These are phyloP conservation scores for Boletellus emodensis DNA, from an alignment of 768 basidiomycete species.

Conservation along the genomic window DNA sequence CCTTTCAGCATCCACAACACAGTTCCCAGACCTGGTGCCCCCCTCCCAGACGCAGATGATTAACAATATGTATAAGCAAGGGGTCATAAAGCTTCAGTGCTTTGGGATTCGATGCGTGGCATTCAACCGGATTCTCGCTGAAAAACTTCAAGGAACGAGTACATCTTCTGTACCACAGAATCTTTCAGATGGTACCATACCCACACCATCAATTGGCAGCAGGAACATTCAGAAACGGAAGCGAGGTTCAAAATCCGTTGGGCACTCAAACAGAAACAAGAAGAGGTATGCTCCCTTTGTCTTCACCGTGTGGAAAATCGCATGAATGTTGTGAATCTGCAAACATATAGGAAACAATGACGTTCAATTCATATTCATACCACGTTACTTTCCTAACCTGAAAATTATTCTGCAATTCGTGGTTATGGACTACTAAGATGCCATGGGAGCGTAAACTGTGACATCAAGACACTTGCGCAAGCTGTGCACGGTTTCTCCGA, in stretches of 20 bases:
- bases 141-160: slow-evolving; percentile 8
- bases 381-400: neutral
- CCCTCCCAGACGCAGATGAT: slow-evolving; percentile 25
- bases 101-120: slow-evolving; percentile 23
- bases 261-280: slow-evolving; percentile 3
- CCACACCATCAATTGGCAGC: neutral
- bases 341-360: slow-evolving; percentile 10
- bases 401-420: neutral
- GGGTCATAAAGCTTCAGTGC: slow-evolving; percentile 27
- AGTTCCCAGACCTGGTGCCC: slow-evolving; percentile 21
- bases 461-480: slow-evolving; percentile 68
- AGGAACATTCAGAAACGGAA: slow-evolving; percentile 12
- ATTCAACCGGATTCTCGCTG: slow-evolving; percentile 13
- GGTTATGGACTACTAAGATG: slow-evolving; percentile 3
- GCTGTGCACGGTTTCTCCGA: slow-evolving; percentile 50
- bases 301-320: no score
- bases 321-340: neutral
- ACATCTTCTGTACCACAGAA: neutral
- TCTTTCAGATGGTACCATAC: neutral
- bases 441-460: slow-evolving; percentile 36
- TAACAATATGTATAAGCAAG: slow-evolving; percentile 26
- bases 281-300: slow-evolving; percentile 3
- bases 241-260: neutral
- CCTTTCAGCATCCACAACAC: slow-evolving; percentile 14
- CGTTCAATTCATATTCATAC: neutral